Evolutionary conservation across 2,329 filamentous ascomycete genomes (phyloP).

Genomic region (Phaeosphaeriaceae sp.): DNA sequence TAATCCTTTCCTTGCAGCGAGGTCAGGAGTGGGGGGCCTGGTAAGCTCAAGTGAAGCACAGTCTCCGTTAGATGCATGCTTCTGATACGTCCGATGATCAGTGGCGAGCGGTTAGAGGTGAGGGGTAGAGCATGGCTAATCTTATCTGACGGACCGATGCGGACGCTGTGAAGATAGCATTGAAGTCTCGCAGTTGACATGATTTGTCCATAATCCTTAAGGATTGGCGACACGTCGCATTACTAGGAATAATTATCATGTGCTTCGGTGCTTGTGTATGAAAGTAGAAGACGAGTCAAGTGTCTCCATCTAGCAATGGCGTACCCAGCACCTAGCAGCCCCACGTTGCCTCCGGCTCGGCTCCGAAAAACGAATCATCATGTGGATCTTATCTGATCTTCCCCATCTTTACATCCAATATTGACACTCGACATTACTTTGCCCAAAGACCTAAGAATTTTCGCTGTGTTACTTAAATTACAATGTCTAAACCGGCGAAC

Average conservation of each 20-base stretch:
- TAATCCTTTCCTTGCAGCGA: neutral
- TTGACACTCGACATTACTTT: neutral
- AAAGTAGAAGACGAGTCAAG: neutral
- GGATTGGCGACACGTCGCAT: neutral
- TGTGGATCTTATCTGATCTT: constrained; percentile 2
- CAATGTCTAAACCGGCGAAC: constrained; percentile 22
- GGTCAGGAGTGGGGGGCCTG: neutral
- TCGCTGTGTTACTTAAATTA: neutral
- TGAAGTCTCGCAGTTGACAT: neutral
- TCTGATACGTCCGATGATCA: neutral
- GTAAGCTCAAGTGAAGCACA: neutral
- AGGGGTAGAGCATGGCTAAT: neutral
- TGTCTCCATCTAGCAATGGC: too few species aligned
- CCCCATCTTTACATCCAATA: neutral
- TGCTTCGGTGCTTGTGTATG: neutral
- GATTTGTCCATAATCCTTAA: neutral
- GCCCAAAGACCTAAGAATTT: neutral
- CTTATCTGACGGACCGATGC: neutral
- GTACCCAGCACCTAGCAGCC: neutral
- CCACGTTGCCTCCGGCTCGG: neutral
- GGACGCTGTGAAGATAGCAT: neutral
- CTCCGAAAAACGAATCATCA: neutral
- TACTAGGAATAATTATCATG: neutral
- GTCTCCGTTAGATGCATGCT: neutral
- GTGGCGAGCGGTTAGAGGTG: neutral